Conservation (phyloP, 495 filamentous ascomycete species). For the Delitschia confertaspora region DNA sequence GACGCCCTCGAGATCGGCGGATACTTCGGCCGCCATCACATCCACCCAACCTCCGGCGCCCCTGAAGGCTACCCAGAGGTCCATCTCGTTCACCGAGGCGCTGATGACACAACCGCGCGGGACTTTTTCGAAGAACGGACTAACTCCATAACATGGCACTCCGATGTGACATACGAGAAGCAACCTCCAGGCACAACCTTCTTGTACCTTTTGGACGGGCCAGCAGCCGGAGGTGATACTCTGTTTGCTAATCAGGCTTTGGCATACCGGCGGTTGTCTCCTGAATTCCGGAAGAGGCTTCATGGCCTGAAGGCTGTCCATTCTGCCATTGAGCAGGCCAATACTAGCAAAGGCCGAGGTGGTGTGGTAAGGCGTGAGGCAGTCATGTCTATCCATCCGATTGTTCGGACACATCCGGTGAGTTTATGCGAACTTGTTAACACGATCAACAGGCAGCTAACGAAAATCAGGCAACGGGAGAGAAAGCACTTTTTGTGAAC, state of each 20-base stretch:
- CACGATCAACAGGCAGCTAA: background rate
- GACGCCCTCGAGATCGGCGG: constrained; percentile 60
- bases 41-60: constrained; percentile 68
- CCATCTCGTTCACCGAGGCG: constrained; percentile 69
- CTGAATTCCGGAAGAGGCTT: constrained; percentile 59
- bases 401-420: constrained; percentile 67
- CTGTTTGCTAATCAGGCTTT: constrained; percentile 62
- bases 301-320: constrained; percentile 72
- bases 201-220: constrained; percentile 67
- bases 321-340: constrained; percentile 50
- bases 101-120: constrained; percentile 49
- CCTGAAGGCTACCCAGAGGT: constrained; percentile 65
- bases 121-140: constrained; percentile 55
- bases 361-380: constrained; percentile 63
- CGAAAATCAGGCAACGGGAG: constrained; percentile 47
- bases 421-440: background rate
- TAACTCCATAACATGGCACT: constrained; percentile 69
- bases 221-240: constrained; percentile 72
- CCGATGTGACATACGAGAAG: constrained; percentile 71
- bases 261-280: constrained; percentile 69
- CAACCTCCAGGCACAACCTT: constrained; percentile 84
- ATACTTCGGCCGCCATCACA: constrained; percentile 78
- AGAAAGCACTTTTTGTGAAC: constrained; percentile 82
- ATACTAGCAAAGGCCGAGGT: constrained; percentile 45
- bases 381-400: constrained; percentile 59